These are phyloP conservation scores for Russula ochroleuca DNA, from an alignment of 768 basidiomycete species.

Conservation along the genomic window DNA sequence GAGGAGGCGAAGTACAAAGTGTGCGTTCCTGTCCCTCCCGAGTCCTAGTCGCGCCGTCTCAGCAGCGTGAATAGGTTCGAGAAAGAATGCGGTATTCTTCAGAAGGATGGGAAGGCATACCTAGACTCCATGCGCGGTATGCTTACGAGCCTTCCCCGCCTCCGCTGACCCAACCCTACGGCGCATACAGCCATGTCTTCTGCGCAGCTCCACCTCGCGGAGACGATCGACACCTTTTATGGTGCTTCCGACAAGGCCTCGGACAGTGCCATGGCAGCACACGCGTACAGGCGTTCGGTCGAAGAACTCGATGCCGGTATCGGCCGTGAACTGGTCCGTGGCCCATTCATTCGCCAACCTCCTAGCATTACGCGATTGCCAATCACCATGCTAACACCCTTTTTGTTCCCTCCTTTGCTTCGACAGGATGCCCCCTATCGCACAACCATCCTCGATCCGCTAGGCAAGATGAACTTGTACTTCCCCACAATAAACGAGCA, in stretches of 20 bases:
- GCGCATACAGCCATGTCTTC: slow-evolving; percentile 74
- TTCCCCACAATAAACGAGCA: slow-evolving; percentile 93
- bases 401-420: neutral
- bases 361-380: slow-evolving; percentile 7
- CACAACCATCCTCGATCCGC: slow-evolving; percentile 90
- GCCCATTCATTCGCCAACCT: neutral
- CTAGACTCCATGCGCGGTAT: slow-evolving; percentile 90
- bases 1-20: slow-evolving; percentile 88
- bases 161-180: neutral
- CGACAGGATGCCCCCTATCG: slow-evolving; percentile 87
- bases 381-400: neutral
- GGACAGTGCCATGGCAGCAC: slow-evolving; percentile 94
- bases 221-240: slow-evolving; percentile 92
- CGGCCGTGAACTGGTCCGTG: slow-evolving; percentile 76
- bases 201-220: slow-evolving; percentile 88
- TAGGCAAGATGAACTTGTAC: slow-evolving; percentile 95
- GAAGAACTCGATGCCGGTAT: slow-evolving; percentile 89
- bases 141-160: slow-evolving; percentile 29
- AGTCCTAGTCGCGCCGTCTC: slow-evolving; percentile 5
- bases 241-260: slow-evolving; percentile 75
- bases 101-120: slow-evolving; percentile 94
- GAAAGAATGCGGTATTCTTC: slow-evolving; percentile 89
- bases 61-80: slow-evolving; percentile 60
- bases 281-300: slow-evolving; percentile 92
- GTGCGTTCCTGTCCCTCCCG: slow-evolving; percentile 47